Percentiles rank a stretch among this genome's conserved stretches.
Conservation (phyloP, 2,329 filamentous ascomycete species). For the Trichoderma brevicompactum region DNA sequence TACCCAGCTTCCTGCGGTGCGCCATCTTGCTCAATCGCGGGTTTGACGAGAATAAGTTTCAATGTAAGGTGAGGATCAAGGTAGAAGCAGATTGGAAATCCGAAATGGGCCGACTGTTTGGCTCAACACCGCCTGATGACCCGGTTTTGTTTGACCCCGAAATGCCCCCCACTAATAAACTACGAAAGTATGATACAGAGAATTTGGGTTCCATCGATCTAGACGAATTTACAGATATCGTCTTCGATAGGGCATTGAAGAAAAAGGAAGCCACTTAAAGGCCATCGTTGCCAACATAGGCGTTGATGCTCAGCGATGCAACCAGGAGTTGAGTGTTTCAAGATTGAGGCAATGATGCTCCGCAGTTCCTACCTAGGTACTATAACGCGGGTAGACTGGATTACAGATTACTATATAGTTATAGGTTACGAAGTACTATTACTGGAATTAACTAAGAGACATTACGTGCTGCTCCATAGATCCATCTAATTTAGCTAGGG, state of each 20-base stretch:
- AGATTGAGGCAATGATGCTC: too few species aligned
- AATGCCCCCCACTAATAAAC: constrained; percentile 31
- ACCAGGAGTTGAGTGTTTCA: too few species aligned
- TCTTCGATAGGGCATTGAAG: constrained; percentile 29
- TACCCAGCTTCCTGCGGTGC: constrained; percentile 27
- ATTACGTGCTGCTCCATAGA: neutral
- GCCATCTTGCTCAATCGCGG: constrained; percentile 28
- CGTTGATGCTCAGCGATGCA: too few species aligned
- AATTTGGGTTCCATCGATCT: constrained; percentile 29
- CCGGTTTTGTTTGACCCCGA: constrained; percentile 32
- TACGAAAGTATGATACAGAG: constrained; percentile 30
- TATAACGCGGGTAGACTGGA: neutral
- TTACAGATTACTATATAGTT: neutral
- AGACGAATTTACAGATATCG: constrained; percentile 29
- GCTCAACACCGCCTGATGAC: constrained; percentile 33
- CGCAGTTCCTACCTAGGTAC: too few species aligned
- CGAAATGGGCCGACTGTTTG: constrained; percentile 37
- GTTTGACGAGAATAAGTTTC: constrained; percentile 36
- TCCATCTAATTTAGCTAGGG: neutral
- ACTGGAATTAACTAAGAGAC: neutral
- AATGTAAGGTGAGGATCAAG: constrained; percentile 37
- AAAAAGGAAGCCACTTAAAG: constrained; percentile 19
- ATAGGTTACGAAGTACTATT: neutral
- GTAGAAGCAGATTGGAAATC: constrained; percentile 39
- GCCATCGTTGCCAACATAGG: neutral